Evolutionary conservation across 345 rosid genomes (phyloP).

Genomic region (Punica granatum): DNA sequence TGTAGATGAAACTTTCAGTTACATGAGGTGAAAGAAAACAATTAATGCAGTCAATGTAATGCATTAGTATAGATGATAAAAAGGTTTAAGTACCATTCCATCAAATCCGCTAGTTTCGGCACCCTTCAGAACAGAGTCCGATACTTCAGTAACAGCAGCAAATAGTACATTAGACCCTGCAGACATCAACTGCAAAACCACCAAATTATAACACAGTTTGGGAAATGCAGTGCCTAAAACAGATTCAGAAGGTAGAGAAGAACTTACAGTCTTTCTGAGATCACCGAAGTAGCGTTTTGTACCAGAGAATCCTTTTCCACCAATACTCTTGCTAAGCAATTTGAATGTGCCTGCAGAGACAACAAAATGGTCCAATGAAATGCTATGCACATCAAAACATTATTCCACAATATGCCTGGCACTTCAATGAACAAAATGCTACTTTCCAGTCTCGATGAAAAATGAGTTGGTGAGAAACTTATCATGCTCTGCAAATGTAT

Average conservation of each 20-base stretch:
- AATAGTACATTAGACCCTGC: conserved; percentile 84
- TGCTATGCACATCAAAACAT: neutral
- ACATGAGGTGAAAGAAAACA: neutral
- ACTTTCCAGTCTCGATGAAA: too few relatives aligned
- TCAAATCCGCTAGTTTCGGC: conserved; percentile 92
- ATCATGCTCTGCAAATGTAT: too few relatives aligned
- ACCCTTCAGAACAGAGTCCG: conserved; percentile 80
- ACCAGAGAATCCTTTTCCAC: conserved; percentile 70
- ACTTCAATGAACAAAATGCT: neutral
- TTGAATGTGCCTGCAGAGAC: conserved; percentile 62
- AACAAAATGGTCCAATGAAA: neutral
- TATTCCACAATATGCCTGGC: neutral
- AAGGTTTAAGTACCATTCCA: conserved; percentile 55
- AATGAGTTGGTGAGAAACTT: too few relatives aligned
- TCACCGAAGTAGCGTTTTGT: conserved; percentile 93
- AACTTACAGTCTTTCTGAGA: conserved; percentile 73
- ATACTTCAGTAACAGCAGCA: conserved; percentile 82
- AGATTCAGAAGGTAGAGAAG: neutral
- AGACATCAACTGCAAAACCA: conserved; percentile 58
- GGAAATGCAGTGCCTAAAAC: neutral
- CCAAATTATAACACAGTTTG: neutral
- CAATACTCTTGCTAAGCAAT: conserved; percentile 68
- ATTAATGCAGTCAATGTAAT: neutral
- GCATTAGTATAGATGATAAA: neutral
- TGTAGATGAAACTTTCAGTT: neutral